These are phyloP conservation scores for Trichothecium sympodiale DNA, from an alignment of 2,329 filamentous ascomycete species.

Conservation along the genomic window DNA sequence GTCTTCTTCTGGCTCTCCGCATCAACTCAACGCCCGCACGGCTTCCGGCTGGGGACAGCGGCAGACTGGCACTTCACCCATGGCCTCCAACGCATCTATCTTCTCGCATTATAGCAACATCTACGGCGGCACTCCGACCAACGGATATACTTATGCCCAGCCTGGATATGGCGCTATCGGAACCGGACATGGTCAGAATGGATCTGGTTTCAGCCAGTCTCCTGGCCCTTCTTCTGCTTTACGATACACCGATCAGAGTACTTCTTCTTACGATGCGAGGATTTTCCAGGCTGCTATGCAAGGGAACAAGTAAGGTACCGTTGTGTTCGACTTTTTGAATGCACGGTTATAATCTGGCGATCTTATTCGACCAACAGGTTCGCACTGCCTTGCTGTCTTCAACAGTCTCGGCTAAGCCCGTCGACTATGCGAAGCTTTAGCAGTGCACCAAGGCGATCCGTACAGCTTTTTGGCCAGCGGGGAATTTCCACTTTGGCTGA, in stretches of 20 bases:
- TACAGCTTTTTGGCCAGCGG: too few relatives aligned
- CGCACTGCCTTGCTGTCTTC: too few relatives aligned
- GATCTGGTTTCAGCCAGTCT: conserved; percentile 7
- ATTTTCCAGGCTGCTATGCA: conserved; percentile 22
- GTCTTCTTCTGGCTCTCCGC: conserved; percentile 4
- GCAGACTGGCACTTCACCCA: conserved; percentile 3
- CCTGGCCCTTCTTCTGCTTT: conserved; percentile 8
- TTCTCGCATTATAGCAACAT: conserved; percentile 42
- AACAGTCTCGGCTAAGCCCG: too few relatives aligned
- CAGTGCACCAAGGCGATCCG: too few relatives aligned
- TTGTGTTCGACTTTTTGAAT: too few relatives aligned
- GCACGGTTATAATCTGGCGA: too few relatives aligned
- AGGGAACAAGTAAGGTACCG: conserved; percentile 11
- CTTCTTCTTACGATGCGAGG: conserved; percentile 22
- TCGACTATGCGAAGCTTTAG: too few relatives aligned
- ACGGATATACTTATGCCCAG: conserved; percentile 8
- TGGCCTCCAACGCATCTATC: conserved; percentile 18
- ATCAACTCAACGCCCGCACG: conserved; percentile 9
- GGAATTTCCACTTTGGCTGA: too few relatives aligned
- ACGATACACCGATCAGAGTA: conserved; percentile 20
- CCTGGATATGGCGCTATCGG: conserved; percentile 2
- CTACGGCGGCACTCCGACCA: conserved; percentile 33
- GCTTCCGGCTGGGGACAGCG: conserved; percentile 10
- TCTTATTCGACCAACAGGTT: too few relatives aligned
- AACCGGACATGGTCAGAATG: conserved; percentile 6